Base-by-base conservation (phyloP, 2,329 filamentous ascomycete genomes). In the Fusarium virguliforme region DNA sequence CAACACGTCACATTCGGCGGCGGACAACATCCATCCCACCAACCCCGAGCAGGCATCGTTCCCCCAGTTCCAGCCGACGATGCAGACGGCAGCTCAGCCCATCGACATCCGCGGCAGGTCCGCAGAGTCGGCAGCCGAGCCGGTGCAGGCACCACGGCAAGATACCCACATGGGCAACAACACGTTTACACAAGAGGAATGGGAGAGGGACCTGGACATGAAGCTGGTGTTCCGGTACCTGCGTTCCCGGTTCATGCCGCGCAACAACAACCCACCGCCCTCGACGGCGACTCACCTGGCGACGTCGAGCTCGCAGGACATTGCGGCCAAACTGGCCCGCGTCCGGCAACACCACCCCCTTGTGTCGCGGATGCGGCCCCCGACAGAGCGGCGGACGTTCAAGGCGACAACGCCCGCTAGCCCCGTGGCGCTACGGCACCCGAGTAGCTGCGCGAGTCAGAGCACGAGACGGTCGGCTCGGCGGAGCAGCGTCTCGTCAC, bases 201-300 rank as follows among this genome's bases (percentile, higher is more conserved):
- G 96, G 96, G 95, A 98, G 81, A 91, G 92, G 66, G 93, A 97
- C 60, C 87, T 98, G 6, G 95, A 98, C 76, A 89, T 98, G 71
- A 93, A 92, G 78, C 92, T 97, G 79, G 93, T 98, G 35, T 98
- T 98, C 83, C 90, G 91, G 54, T 98, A 96, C 78, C 86, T 97
- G 32, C 89, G 91, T 64, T 92, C 89, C 18, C 90, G 93, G 65
- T 95, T 97, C 79, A 85, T 89, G 64, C 84, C 88, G 15, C 83
- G 84, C 7, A 79, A 81, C 60, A 80, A 83, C 67, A 80, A 76
- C 72, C 80, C 84, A 54, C 75, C 78, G 26, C 80, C 83, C 13
- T 76, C 84, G 48, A 82, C 84, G 15, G 85, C 84, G 10, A 77
- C 84, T 8, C 84, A 87, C 70, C 77, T 85, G n/a, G 81, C 85